Conservation (phyloP, 257 asterid species). For the Plantago major region DNA sequence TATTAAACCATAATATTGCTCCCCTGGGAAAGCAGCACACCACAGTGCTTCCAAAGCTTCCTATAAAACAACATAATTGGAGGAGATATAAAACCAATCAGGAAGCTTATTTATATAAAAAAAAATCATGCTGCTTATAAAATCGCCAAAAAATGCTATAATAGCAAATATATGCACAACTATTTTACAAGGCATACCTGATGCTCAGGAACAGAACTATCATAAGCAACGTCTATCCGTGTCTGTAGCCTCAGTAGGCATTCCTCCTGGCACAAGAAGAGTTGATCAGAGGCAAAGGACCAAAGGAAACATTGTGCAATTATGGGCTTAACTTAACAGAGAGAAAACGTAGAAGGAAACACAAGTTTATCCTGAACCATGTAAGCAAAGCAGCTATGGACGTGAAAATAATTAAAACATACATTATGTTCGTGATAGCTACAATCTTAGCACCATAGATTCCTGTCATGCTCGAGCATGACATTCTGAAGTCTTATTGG, state of each 20-base stretch:
- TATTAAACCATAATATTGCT: constrained; percentile 71
- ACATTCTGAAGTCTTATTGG: constrained; percentile 7
- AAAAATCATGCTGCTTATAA: constrained; percentile 6
- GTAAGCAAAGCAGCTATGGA: constrained; percentile 15
- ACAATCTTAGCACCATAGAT: background rate
- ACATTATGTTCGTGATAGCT: background rate
- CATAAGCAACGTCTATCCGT: constrained; percentile 80
- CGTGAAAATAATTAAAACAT: background rate
- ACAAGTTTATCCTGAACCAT: constrained; percentile 19
- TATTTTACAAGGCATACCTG: constrained; percentile 54
- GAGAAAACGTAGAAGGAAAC: background rate
- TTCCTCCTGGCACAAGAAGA: constrained; percentile 64
- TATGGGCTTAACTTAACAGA: background rate
- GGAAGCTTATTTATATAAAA: constrained; percentile 10
- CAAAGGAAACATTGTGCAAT: no score
- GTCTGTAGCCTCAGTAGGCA: constrained; percentile 75
- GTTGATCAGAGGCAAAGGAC: no score
- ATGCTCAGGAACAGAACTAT: constrained; percentile 73
- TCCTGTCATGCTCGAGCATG: background rate
- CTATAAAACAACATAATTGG: constrained; percentile 32
- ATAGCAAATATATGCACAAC: background rate
- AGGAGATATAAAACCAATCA: constrained; percentile 17
- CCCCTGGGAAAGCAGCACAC: constrained; percentile 87
- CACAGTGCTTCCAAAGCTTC: constrained; percentile 82
- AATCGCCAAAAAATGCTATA: constrained; percentile 5